phyloP scores from a whole-genome alignment of 495 filamentous ascomycete species.

The Coniosporium apollinis region DNA sequence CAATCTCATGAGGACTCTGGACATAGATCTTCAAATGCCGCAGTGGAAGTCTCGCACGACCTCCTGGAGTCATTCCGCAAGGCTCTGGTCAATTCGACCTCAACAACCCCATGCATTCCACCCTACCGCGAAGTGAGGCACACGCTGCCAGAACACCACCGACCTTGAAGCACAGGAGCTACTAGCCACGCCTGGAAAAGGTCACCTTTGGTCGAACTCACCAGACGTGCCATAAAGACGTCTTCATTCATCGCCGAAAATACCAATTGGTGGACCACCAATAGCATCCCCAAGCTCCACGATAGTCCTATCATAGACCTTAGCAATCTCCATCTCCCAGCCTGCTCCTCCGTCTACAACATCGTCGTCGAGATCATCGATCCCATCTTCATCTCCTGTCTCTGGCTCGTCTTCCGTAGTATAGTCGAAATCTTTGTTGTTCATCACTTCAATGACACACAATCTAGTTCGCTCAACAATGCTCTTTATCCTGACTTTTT shows the following conservation, averaged over 20 bases:
- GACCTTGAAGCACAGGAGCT: too few relatives aligned
- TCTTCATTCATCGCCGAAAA: conserved; percentile 18
- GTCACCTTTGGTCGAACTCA: too few relatives aligned
- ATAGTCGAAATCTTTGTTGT: conserved; percentile 20
- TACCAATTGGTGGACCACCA: conserved; percentile 23
- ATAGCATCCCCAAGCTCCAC: conserved; percentile 49
- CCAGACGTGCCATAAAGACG: background rate
- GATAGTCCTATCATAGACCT: conserved; percentile 65
- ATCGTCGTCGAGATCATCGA: conserved; percentile 17
- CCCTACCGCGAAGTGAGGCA: too few relatives aligned
- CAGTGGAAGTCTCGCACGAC: too few relatives aligned
- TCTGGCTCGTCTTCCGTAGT: conserved; percentile 17
- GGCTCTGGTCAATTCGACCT: too few relatives aligned
- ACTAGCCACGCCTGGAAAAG: too few relatives aligned
- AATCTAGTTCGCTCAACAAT: conserved; percentile 55
- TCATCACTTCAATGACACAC: conserved; percentile 46
- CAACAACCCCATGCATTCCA: too few relatives aligned
- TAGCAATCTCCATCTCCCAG: conserved; percentile 52
- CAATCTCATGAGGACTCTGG: too few relatives aligned
- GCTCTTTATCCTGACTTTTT: conserved; percentile 71
- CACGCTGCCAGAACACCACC: too few relatives aligned
- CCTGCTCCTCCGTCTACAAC: conserved; percentile 27
- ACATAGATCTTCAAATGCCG: too few relatives aligned
- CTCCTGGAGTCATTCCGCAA: too few relatives aligned
- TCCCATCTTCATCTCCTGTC: conserved; percentile 17